phyloP scores from a whole-genome alignment of 257 asterid species.

The Ajuga chamaepitys region DNA sequence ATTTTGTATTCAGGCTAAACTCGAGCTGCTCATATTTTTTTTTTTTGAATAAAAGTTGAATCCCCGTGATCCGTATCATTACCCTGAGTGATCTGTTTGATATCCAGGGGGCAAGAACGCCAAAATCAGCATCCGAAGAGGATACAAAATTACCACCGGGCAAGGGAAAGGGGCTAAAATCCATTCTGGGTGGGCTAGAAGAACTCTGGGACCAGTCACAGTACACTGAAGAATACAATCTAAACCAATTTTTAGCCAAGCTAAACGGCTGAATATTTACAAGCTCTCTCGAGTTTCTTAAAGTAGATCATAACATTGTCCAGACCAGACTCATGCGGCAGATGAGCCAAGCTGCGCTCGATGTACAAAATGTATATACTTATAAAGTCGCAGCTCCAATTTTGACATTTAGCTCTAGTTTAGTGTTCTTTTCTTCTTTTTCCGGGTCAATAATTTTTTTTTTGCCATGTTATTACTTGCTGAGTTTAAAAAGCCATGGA shows the following conservation, averaged over 20 bases:
- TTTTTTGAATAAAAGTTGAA: no score
- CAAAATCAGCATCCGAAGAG: constrained; percentile 34
- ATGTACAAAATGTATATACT: constrained; percentile 49
- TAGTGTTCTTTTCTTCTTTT: not conserved
- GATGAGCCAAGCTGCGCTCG: constrained; percentile 21
- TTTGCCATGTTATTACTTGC: constrained; percentile 16
- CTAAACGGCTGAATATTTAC: constrained; percentile 55
- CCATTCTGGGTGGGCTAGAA: constrained; percentile 89
- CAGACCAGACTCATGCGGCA: constrained; percentile 14
- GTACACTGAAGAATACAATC: constrained; percentile 90
- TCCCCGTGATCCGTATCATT: not conserved
- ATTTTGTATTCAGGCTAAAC: no score
- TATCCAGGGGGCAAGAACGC: constrained; percentile 52
- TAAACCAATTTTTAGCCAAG: constrained; percentile 75
- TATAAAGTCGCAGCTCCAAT: constrained; percentile 34
- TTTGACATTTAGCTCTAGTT: constrained; percentile 31
- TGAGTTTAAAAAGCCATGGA: constrained; percentile 14
- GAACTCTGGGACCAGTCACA: constrained; percentile 99
- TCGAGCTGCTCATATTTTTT: no score
- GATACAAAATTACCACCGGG: constrained; percentile 56
- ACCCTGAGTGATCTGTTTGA: not conserved
- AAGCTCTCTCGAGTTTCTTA: constrained; percentile 13
- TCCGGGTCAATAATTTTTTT: constrained; percentile 2
- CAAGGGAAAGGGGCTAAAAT: constrained; percentile 70
- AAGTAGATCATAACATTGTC: constrained; percentile 17